These are phyloP conservation scores for Coniophora puteana DNA, from an alignment of 1,284 basidiomycete species.

Conservation along the genomic window DNA sequence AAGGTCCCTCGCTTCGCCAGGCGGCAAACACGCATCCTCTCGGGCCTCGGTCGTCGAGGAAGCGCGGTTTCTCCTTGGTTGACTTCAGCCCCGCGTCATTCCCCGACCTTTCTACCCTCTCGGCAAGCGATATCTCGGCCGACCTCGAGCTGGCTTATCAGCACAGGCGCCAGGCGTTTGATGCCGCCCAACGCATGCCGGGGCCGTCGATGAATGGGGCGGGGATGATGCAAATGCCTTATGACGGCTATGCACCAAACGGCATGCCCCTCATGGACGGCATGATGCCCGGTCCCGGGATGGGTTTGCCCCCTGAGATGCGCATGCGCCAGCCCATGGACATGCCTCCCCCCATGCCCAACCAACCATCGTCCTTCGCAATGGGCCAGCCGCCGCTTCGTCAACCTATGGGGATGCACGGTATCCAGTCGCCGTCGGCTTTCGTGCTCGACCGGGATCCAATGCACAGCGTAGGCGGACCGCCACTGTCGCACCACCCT, in stretches of 20 bases:
- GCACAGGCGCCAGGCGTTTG: constrained; percentile 31
- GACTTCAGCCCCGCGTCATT: constrained; percentile 33
- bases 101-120: constrained; percentile 50
- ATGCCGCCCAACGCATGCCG: constrained; percentile 21
- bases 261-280: constrained; percentile 1
- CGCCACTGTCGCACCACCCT: constrained; percentile 4
- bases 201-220: constrained; percentile 28
- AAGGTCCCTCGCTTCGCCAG: constrained; percentile 45
- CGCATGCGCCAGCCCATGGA: too few relatives aligned
- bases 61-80: constrained; percentile 13
- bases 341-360: constrained; percentile 8
- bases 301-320: constrained; percentile 18
- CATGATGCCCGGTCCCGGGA: constrained; percentile 15
- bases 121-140: constrained; percentile 44
- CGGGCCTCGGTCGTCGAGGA: constrained; percentile 15
- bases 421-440: constrained; percentile 20
- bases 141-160: constrained; percentile 56
- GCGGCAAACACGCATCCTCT: constrained; percentile 40
- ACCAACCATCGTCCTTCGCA: constrained; percentile 11
- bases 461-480: constrained; percentile 5
- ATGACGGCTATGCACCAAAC: constrained; percentile 1
- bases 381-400: constrained; percentile 19
- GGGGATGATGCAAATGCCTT: constrained; percentile 18
- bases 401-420: constrained; percentile 22
- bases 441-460: constrained; percentile 23